Evolutionary conservation across 2,329 filamentous ascomycete species (phyloP), one percentile per base, ranked within the genome.

Genomic region (Chaetomium globosum): DNA sequence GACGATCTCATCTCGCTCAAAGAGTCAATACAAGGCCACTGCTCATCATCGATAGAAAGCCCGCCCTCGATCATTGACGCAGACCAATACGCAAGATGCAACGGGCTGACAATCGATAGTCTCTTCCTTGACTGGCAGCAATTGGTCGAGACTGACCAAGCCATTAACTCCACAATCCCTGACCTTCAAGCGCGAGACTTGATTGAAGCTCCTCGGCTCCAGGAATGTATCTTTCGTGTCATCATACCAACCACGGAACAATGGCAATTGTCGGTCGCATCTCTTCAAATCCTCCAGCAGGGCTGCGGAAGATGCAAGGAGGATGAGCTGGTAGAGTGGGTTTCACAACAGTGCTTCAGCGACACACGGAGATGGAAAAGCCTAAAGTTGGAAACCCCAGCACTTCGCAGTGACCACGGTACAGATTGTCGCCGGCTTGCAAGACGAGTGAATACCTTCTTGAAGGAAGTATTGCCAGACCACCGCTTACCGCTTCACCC

Each of bases 401-500:
- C 66, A 0, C 71, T 75, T 13, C 67, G 69, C 13, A 73, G 69
- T n/a, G 72, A 75, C 54, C 70, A 74, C 60, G 63, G 59, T 1
- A 49, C 54, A 12, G 72, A 74, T 51, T 68, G 71, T 55, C 68
- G 64, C 26, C 59, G 62, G 4, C 65, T 72, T 8, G 21, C 57
- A 13, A 64, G 61, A 5, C 60, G 63, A n/a, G 46, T 74, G 0
- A 46, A 49, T 48, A 43, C 33, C 1, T 69, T 71, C 5, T 57
- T 43, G 46, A 59, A 67, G n/a, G 59, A 49, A 3, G 53, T 58
- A 4, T 33, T 74, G 23, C 51, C 60, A 19, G 63, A 72, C 7
- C 71, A 73, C 53, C 58, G 67, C 13, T 67, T 75, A 9, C 73
- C 72, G 9, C 61, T 73, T 8, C 65, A 74, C 10, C 72, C 73